Base-by-base conservation (phyloP, 768 basidiomycete genomes). In the Cystobasidium tubakii region DNA sequence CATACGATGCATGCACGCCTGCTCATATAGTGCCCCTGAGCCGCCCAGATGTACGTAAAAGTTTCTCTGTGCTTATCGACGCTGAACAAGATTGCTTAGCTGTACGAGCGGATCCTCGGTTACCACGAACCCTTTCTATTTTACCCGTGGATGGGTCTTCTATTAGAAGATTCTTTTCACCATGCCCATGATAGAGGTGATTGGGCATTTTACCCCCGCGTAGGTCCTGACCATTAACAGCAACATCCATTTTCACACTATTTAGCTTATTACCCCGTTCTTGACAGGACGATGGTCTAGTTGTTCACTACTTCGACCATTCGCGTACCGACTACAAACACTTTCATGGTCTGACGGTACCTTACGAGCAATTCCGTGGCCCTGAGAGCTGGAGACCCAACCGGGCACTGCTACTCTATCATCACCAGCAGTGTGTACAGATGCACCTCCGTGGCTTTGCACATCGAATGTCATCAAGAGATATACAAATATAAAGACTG, bases 81-180 rank as follows among this genome's bases (percentile, higher is more conserved):
- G 23, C 25, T 57, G 23, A 25, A 12, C 31, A 57, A 33, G 25
- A 19, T 57, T 25, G 25, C 25, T 57, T 57, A 57, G 54, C 54
- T 57, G 25, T 57, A 57, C 54, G 31, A 57, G 31, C 54, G 31
- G 54, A 33, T 57, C 25, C 54, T 57, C 31, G 54, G 54, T 57
- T 25, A 57, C 54, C 19, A 57, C 19, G 23, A 25, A 25, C 54
- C 54, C 54, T 57, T 57, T 19, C 54, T 57, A 25, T 57, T 25
- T 57, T 57, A 57, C 19, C 54, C 54, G 31, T 57, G 54, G 54
- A 57, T 57, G 54, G 54, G 54, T 57, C 54, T 57, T 25, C 23
- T 33, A 12, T 33, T 57, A 12, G 54, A 25, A 33, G 25, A 25
- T 33, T 25, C 31, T 4, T 33, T 57, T 57, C 54, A 57, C 54